Evolutionary conservation across 441 rosid species (phyloP), one percentile per base, ranked within the genome.

Genomic region (Bruguiera hainesii): DNA sequence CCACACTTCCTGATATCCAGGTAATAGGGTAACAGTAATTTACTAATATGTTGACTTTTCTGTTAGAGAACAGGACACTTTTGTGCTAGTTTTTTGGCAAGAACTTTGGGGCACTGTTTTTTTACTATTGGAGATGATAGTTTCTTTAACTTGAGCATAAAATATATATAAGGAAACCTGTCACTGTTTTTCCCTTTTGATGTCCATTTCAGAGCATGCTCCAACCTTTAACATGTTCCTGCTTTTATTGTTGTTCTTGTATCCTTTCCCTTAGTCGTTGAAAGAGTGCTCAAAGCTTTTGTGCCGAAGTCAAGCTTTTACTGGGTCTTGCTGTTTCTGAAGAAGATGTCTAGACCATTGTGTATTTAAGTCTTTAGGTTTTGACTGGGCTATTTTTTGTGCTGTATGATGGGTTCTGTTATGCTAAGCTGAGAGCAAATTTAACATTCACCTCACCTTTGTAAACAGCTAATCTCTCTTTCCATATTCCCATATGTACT

Each of bases 1-100:
- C 99, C 21, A 84, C 83, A 56, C 90, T 95, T 69, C 90, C 93
- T 58, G 96, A 90, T 60, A 68, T 95, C 63, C 98, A 95, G 95
- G 99, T 94, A 77, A 73, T 72, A 18, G 25, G 65, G 20, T 69
- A 52, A 59, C 51, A 23, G 50, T 20, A 51, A 25, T 52, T 35
- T 53, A 19, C 31, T 33, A 16, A 46, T 30, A 25, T 20, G 15
- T 30, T 58, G 11, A 20, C 58, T 23, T 26, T 3, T 55, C 28
- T 55, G 7, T 55, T 55, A 26, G 58, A 55, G 25, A 20, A 55
- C 9, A 10, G 16, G 10, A 23, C 19, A 21, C 57, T 20, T 8
- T 53, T 7, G 28, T 23, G 29, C 28, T 55, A 15, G 28, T 53
- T 13, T 25, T 53, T 53, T 53, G 28, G 48, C 48, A 53, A 11